Evolutionary conservation across 139 green algal species (phyloP).

Genomic region (Eudorina sp.): DNA sequence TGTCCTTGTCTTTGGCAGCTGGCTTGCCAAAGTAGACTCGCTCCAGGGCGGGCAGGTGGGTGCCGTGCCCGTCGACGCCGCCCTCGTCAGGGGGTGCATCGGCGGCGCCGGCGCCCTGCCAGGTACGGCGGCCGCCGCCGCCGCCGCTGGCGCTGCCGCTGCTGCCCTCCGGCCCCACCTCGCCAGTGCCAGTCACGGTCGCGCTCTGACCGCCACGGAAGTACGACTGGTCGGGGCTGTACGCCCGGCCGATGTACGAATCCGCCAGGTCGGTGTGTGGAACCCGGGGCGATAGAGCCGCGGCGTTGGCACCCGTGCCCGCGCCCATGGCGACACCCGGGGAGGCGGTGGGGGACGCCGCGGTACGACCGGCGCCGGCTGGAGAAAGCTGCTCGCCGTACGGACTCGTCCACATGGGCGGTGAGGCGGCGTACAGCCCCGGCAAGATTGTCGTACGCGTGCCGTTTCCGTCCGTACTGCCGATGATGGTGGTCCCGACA

Average conservation of each 20-base stretch:
- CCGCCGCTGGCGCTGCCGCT: neutral
- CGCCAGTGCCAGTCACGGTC: neutral
- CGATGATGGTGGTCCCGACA: neutral
- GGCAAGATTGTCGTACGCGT: neutral
- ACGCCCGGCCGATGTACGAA: conserved; percentile 37
- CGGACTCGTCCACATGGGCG: neutral
- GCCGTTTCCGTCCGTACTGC: neutral
- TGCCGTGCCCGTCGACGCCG: conserved; percentile 36
- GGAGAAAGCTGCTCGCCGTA: conserved; percentile 5
- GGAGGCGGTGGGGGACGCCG: too few species aligned
- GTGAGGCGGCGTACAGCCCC: neutral
- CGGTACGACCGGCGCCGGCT: neutral
- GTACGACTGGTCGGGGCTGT: conserved; percentile 24
- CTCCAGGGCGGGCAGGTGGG: conserved; percentile 29
- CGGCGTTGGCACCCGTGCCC: neutral
- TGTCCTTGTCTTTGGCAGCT: neutral
- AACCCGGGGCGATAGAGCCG: too few species aligned
- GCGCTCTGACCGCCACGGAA: neutral
- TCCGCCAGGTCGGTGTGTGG: neutral
- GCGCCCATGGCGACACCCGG: too few species aligned
- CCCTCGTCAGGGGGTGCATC: conserved; percentile 14
- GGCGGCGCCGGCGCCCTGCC: neutral
- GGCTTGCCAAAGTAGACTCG: neutral
- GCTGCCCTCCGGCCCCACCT: neutral
- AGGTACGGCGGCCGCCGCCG: neutral